Evolutionary conservation across 2,329 filamentous ascomycete genomes (phyloP), one percentile per base, ranked within the genome.

Genomic region (Conoideocrella luteorostrata): DNA sequence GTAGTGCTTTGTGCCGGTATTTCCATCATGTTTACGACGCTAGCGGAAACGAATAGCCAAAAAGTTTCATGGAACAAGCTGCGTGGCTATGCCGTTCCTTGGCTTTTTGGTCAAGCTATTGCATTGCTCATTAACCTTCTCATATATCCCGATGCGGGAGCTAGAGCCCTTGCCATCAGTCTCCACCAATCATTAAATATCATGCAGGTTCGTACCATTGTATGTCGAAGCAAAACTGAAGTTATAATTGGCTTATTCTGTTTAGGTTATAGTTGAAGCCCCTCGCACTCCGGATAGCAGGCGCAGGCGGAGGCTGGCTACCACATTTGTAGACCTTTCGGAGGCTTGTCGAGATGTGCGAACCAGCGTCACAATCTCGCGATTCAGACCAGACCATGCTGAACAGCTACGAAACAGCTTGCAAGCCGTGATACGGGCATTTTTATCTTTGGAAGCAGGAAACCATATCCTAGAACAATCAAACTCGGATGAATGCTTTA

Each of bases 311-410:
- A 62, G 66, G 29, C 59, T 81, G 15, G 67, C 70, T 4, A 68
- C 67, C 47, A 67, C 70, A 1, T 78, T 78, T 46, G 74, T 80
- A 46, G 69, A 75, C 45, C 63, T 80, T 43, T 78, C 77, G 12
- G 66, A 75, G 48, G 71, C 71, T 2, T 71, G 76, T 47, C 67
- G 77, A 55, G 77, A 81, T 50, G 67, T 80, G 46, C 66, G 68
- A 11, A 67, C 78, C 41, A 77, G 80, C 43, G 66, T 78, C n/a
- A 74, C 75, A 2, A 58, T 79, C 4, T 77, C 74, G 1, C 65
- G 70, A 1, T 75, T 79, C 45, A 60, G 58, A 10, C 74, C 76
- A 2, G 58, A 64, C 10, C 75, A 80, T 52, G 63, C 77, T 17
- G 58, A 62, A 29, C 59, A 64, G 5, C 59, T 80, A 23, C 69